These are phyloP conservation scores for Penicillium sp. DNA, from an alignment of 2,329 filamentous ascomycete genomes.

Conservation along the genomic window DNA sequence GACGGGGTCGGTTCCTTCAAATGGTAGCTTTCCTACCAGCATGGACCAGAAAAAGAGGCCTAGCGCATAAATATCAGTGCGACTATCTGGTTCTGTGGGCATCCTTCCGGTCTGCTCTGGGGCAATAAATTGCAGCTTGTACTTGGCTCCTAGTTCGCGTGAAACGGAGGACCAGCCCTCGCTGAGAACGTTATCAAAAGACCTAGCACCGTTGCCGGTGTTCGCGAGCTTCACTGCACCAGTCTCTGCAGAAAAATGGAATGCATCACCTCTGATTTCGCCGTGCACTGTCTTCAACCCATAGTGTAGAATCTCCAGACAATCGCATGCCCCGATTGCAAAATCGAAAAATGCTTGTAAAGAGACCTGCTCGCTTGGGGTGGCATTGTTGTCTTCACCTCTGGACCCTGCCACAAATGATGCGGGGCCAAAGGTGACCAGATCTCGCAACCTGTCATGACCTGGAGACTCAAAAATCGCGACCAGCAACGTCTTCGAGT, in stretches of 20 bases:
- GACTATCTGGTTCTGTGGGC: slow-evolving; percentile 84
- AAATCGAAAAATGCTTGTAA: slow-evolving; percentile 82
- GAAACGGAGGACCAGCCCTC: slow-evolving; percentile 83
- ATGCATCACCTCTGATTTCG: slow-evolving; percentile 85
- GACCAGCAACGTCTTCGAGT: slow-evolving; percentile 69
- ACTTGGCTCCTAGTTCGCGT: slow-evolving; percentile 78
- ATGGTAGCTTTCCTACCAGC: slow-evolving; percentile 74
- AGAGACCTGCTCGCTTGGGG: slow-evolving; percentile 61
- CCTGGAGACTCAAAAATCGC: slow-evolving; percentile 80
- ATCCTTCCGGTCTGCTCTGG: slow-evolving; percentile 93
- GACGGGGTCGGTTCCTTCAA: slow-evolving; percentile 74
- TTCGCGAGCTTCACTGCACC: slow-evolving; percentile 75
- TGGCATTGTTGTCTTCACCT: slow-evolving; percentile 45
- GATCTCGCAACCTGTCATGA: slow-evolving; percentile 65
- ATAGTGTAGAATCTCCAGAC: slow-evolving; percentile 87
- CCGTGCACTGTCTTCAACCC: slow-evolving; percentile 82
- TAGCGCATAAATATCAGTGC: slow-evolving; percentile 91
- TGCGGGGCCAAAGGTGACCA: slow-evolving; percentile 75
- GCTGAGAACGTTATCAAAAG: slow-evolving; percentile 88
- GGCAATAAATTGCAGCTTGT: slow-evolving; percentile 87
- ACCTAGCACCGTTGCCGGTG: slow-evolving; percentile 80
- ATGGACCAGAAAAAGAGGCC: slow-evolving; percentile 88
- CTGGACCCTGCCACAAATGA: slow-evolving; percentile 61
- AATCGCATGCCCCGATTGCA: slow-evolving; percentile 82
- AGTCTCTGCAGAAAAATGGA: slow-evolving; percentile 74